phyloP scores from a whole-genome alignment of 176 grass and related monocot species.

The Rhynchospora tenuis region DNA sequence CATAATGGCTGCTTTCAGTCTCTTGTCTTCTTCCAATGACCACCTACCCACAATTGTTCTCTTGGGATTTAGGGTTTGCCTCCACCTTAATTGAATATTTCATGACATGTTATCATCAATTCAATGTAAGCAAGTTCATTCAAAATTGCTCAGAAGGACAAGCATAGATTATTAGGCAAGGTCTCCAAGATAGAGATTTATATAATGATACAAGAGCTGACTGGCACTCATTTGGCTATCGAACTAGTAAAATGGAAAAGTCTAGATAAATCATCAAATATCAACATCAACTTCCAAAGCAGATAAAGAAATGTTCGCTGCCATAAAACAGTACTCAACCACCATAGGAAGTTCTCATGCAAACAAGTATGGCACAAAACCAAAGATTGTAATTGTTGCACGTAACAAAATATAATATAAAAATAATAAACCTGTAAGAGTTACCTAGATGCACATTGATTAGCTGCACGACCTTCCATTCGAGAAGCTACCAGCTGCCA shows the following conservation, averaged over 20 bases:
- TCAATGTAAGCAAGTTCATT: not conserved
- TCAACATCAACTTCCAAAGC: not conserved
- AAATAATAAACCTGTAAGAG: constrained; percentile 2
- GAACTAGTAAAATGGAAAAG: not conserved
- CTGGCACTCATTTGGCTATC: not conserved
- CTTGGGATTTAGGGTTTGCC: constrained; percentile 61
- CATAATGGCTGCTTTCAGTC: constrained; percentile 63
- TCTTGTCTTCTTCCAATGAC: constrained; percentile 81
- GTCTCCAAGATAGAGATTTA: not conserved
- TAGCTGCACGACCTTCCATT: constrained; percentile 58
- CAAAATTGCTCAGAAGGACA: constrained; percentile 14
- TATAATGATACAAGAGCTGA: not conserved
- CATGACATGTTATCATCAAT: not conserved
- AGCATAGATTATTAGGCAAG: not conserved
- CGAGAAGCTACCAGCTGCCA: constrained; percentile 82
- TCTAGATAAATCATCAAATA: not conserved
- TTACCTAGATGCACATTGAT: constrained; percentile 90
- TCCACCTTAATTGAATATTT: constrained; percentile 46
- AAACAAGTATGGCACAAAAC: not conserved
- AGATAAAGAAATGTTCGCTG: not conserved
- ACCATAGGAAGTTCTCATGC: not conserved
- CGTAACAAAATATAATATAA: not conserved
- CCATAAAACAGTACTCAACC: not conserved
- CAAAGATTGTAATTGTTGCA: not conserved
- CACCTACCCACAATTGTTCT: constrained; percentile 83